These are phyloP conservation scores for Luffa acutangula DNA, from an alignment of 306 rosid species.

Conservation along the genomic window DNA sequence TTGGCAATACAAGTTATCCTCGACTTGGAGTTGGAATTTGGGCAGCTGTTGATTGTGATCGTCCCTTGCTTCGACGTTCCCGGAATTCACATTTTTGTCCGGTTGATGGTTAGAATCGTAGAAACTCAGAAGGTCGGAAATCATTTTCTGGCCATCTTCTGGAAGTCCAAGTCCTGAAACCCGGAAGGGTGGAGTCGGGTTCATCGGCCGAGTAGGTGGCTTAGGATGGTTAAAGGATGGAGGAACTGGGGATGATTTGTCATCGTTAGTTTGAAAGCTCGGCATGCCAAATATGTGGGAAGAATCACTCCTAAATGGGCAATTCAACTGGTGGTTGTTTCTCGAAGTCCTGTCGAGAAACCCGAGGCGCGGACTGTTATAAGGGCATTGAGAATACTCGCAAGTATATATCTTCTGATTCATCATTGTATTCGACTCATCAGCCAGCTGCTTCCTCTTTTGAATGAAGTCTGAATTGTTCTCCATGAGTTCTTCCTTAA, in stretches of 20 bases:
- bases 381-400: constrained; percentile 29
- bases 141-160: constrained; percentile 39
- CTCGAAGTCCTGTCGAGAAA: constrained; percentile 29
- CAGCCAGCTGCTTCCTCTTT: constrained; percentile 27
- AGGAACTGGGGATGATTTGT: constrained; percentile 15
- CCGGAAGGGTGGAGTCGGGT: constrained; percentile 10
- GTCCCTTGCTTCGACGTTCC: neutral
- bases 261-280: constrained; percentile 21
- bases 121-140: constrained; percentile 32
- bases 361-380: constrained; percentile 22
- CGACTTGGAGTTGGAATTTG: constrained; percentile 18
- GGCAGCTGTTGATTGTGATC: constrained; percentile 10
- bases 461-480: constrained; percentile 17
- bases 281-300: constrained; percentile 23
- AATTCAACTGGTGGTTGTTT: constrained; percentile 43
- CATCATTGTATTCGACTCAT: constrained; percentile 14
- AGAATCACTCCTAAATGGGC: constrained; percentile 20
- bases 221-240: constrained; percentile 17
- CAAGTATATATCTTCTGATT: constrained; percentile 33
- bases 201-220: constrained; percentile 13
- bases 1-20: constrained; percentile 16
- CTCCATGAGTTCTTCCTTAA: constrained; percentile 31
- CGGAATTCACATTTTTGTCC: constrained; percentile 17
- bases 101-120: constrained; percentile 27
- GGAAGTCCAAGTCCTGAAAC: constrained; percentile 27